Evolutionary conservation across 345 rosid species (phyloP), one percentile per base, ranked within the genome.

Genomic region (Trapa incisa): DNA sequence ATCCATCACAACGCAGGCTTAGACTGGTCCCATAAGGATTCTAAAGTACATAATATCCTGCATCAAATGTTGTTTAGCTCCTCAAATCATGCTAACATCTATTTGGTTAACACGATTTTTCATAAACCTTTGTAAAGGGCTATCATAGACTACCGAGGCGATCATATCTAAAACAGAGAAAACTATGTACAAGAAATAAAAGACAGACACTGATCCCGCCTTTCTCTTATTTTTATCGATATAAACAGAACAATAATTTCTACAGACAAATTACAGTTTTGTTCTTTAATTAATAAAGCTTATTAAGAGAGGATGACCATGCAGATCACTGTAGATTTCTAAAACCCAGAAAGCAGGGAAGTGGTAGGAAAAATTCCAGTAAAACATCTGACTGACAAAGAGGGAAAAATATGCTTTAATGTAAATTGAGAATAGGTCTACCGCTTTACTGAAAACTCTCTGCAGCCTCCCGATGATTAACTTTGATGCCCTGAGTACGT

Each of bases 391-490:
- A 7, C 12, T 42, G 11, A 57, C 2, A 43, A 52, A 37, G 6
- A 61, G 73, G 73, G 66, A 16, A 1, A 2, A 38, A 58, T 1
- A 42, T 3, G 66, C 29, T 64, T 6, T 6, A 35, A 22, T n/a
- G 15, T 0, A n/a, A 47, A 68, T n/a, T 3, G n/a, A 47, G 22
- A 33, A 6, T 1, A 38, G 52, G 32, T 64, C 56, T 37, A 33
- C 72, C 43, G 96, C 79, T 77, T 71, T 76, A 41, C 72, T 61
- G 52, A 89, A 85, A 58, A 80, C 85, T 45, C 68, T 66, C 43
- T 84, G 87, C 5, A 86, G 80, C 75, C 88, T 78, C 47, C 56
- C 70, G 45, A 83, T 66, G 60, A 87, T 69, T 14, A 76, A 78
- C 72, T 84, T 84, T 11, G 83, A 78, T 63, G 83, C 68, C 32